Evolutionary conservation across 805 yeast genomes (phyloP).

Genomic region (Candida anglica): DNA sequence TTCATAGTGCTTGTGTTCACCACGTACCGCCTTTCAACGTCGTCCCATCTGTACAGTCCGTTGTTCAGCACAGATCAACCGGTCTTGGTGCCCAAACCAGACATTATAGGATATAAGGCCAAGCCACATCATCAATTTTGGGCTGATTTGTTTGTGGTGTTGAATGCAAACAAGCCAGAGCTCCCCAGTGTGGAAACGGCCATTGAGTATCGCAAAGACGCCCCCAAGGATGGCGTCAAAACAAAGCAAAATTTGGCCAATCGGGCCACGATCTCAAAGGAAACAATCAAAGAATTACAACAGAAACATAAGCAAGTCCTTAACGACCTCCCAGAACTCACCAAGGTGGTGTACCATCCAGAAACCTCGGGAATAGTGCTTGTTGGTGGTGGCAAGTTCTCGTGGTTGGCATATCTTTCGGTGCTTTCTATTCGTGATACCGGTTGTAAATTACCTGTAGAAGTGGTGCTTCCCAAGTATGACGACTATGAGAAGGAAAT

Average conservation of each 20-base stretch:
- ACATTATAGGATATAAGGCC: background rate
- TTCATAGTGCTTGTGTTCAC: no score
- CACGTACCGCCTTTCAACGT: no score
- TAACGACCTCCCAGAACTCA: conserved; percentile 18
- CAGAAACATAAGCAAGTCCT: conserved; percentile 17
- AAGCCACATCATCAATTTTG: conserved; percentile 20
- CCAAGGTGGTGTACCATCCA: conserved; percentile 14
- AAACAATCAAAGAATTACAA: conserved; percentile 17
- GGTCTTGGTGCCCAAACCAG: no score
- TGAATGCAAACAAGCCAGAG: conserved; percentile 14
- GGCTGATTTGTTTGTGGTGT: conserved; percentile 20
- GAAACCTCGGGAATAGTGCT: conserved; percentile 27
- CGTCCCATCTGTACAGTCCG: no score
- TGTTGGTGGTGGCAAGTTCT: conserved; percentile 32
- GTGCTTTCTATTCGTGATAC: conserved; percentile 28
- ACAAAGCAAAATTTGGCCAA: conserved; percentile 22
- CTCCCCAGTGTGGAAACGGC: conserved; percentile 12
- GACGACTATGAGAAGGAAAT: conserved; percentile 27
- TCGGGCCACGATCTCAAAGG: conserved; percentile 20
- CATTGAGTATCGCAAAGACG: conserved; percentile 16
- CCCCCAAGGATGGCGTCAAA: conserved; percentile 12
- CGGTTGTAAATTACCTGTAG: conserved; percentile 37
- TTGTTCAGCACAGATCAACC: no score
- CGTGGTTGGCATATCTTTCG: conserved; percentile 33
- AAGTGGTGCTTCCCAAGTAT: conserved; percentile 31